A percentile compares a stretch with the other conserved stretches of the same genome.
These are phyloP conservation scores for Ganoderma meredithae DNA, from an alignment of 1,284 basidiomycete genomes.

Conservation along the genomic window DNA sequence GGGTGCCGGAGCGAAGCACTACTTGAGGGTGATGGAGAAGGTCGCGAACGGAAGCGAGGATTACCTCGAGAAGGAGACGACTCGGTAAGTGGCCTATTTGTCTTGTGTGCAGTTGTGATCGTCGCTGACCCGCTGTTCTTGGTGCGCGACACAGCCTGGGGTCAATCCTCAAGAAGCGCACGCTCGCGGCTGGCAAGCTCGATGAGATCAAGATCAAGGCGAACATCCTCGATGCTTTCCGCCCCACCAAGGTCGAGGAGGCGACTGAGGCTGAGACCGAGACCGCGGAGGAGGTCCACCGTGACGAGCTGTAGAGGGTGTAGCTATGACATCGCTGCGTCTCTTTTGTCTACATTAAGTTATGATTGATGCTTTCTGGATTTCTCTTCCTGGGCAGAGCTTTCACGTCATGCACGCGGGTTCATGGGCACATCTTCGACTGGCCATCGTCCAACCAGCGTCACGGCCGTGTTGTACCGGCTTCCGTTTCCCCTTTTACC, in stretches of 20 bases:
- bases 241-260: slow-evolving; percentile 55
- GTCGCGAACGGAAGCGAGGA: slow-evolving; percentile 73
- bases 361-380: slow-evolving; percentile 5
- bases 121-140: neutral
- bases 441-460: neutral
- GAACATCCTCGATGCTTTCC: slow-evolving; percentile 86
- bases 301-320: slow-evolving; percentile 34
- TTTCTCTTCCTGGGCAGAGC: neutral
- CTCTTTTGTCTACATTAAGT: slow-evolving; percentile 9
- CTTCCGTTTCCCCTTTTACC: neutral
- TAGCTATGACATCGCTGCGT: slow-evolving; percentile 10
- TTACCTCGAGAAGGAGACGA: slow-evolving; percentile 89
- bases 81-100: slow-evolving; percentile 62
- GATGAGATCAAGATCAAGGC: slow-evolving; percentile 95
- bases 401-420: neutral
- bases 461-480: neutral
- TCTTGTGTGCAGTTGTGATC: neutral
- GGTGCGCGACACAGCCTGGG: slow-evolving; percentile 67
- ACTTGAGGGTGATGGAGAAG: slow-evolving; percentile 93
- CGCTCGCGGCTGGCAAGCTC: slow-evolving; percentile 78
- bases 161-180: slow-evolving; percentile 78
- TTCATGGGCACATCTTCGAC: neutral
- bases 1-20: slow-evolving; percentile 76
- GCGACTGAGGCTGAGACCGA: slow-evolving; percentile 38
- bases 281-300: slow-evolving; percentile 30